Conservation (phyloP, 1,139 yeast genomes). For the Groenewaldozyma sp. region DNA sequence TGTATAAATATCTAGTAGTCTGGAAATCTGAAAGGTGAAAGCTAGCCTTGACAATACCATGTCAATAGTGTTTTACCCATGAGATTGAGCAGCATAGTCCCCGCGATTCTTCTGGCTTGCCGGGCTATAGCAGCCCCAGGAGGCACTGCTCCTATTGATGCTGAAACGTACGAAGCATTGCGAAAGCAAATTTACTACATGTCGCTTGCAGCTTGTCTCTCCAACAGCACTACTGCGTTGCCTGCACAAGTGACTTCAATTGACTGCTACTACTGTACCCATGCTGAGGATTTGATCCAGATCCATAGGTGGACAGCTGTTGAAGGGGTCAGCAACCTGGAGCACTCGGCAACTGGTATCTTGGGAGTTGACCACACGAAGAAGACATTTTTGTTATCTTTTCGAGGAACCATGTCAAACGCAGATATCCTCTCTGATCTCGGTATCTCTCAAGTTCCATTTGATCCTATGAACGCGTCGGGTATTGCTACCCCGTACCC, state of each 20-base stretch:
- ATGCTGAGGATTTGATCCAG: neutral
- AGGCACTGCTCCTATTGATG: neutral
- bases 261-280: neutral
- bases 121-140: no score
- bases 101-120: no score
- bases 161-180: neutral
- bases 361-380: neutral
- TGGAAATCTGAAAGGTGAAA: no score
- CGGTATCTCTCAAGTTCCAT: neutral
- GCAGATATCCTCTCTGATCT: neutral
- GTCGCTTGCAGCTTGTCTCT: conserved; percentile 1
- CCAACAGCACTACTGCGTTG: neutral
- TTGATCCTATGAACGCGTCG: neutral
- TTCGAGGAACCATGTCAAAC: neutral
- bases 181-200: neutral
- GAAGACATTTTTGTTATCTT: neutral
- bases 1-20: no score
- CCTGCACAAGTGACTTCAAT: neutral
- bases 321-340: neutral
- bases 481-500: neutral
- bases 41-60: no score
- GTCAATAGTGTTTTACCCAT: no score
- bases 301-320: neutral
- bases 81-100: no score
- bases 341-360: neutral